phyloP scores from a whole-genome alignment of 1,284 basidiomycete genomes.

The Cryptococcus sp. region DNA sequence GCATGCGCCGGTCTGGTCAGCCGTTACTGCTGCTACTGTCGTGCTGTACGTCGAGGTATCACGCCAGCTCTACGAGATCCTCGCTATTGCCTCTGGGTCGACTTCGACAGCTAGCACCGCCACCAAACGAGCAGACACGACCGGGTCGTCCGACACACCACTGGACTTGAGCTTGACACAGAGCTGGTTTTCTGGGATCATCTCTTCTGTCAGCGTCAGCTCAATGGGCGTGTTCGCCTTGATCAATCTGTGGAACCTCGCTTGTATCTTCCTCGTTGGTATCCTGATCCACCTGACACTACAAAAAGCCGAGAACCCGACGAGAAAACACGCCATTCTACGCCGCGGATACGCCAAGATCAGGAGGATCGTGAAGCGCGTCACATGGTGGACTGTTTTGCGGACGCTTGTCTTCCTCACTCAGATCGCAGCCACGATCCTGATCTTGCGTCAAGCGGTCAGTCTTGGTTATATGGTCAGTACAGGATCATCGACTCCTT shows the following conservation, averaged over 20 bases:
- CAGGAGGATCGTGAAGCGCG: slow-evolving; percentile 3
- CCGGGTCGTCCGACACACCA: background rate
- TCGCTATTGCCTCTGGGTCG: slow-evolving; percentile 11
- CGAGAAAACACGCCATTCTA: slow-evolving; percentile 2
- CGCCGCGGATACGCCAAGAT: slow-evolving; percentile 2
- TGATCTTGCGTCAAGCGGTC: slow-evolving; percentile 16
- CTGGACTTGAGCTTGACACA: slow-evolving; percentile 13
- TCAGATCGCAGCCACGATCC: slow-evolving; percentile 7
- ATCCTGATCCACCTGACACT: slow-evolving; percentile 14
- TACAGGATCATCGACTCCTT: slow-evolving; percentile 3
- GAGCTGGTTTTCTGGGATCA: slow-evolving; percentile 14
- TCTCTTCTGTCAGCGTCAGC: slow-evolving; percentile 8
- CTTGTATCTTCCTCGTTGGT: slow-evolving; percentile 15
- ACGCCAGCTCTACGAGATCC: slow-evolving; percentile 18
- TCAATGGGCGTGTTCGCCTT: slow-evolving; percentile 16
- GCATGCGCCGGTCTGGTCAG: slow-evolving; percentile 17
- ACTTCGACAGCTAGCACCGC: background rate
- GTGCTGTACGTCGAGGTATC: slow-evolving; percentile 17
- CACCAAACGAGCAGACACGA: slow-evolving; percentile 3
- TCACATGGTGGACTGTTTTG: slow-evolving; percentile 6
- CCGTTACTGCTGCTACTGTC: slow-evolving; percentile 2
- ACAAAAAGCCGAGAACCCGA: slow-evolving; percentile 3
- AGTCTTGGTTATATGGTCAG: slow-evolving; percentile 14
- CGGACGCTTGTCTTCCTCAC: slow-evolving; percentile 8
- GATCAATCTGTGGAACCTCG: slow-evolving; percentile 19